Percentiles rank a stretch among this genome's conserved stretches.
These are phyloP conservation scores for Fragaria nilgerrensis DNA, from an alignment of 306 rosid genomes.

Conservation along the genomic window DNA sequence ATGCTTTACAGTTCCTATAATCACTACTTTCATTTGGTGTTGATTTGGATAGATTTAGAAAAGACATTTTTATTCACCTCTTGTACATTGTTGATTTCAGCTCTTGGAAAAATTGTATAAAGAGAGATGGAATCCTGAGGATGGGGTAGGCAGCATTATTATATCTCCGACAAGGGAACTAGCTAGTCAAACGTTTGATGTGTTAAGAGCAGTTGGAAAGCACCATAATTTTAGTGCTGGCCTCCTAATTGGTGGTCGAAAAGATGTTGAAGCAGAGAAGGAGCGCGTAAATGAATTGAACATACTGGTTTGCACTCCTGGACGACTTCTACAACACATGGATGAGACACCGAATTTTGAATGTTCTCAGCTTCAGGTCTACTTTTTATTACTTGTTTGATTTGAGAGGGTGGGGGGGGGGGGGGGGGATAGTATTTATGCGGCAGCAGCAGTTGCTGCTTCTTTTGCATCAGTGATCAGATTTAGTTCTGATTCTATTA, in stretches of 20 bases:
- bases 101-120: conserved; percentile 75
- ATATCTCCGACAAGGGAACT: conserved; percentile 89
- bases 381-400: not conserved
- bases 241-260: conserved; percentile 89
- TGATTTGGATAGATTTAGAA: not conserved
- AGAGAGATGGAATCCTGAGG: conserved; percentile 79
- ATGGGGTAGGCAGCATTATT: conserved; percentile 87
- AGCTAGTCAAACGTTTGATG: conserved; percentile 78
- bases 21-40: not conserved
- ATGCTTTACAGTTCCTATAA: not conserved
- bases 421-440: no score
- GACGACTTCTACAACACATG: conserved; percentile 94
- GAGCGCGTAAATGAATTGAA: conserved; percentile 67
- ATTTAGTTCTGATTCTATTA: not conserved
- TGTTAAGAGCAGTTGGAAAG: conserved; percentile 61
- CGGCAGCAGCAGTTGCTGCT: not conserved
- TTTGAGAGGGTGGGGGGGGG: not conserved
- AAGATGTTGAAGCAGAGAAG: conserved; percentile 69
- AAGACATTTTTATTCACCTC: not conserved
- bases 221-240: conserved; percentile 86
- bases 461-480: not conserved
- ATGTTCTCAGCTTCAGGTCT: conserved; percentile 85
- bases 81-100: conserved; percentile 35
- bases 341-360: conserved; percentile 92
- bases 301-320: conserved; percentile 88